Base-by-base conservation (phyloP, 176 grass and related monocot species). In the Tillandsia leiboldiana region DNA sequence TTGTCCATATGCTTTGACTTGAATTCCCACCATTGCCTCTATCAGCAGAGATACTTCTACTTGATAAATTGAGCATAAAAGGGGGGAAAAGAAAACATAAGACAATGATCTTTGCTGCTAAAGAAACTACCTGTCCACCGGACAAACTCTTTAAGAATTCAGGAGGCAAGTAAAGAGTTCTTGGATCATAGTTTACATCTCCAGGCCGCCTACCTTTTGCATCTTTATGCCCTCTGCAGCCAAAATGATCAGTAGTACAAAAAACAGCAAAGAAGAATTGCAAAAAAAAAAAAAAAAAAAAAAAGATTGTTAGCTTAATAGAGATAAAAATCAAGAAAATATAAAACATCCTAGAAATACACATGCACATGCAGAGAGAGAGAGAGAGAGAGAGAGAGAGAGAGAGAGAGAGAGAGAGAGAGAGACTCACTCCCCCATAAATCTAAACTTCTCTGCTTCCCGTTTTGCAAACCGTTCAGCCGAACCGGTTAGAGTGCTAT, bases 1-100 rank as follows among this genome's bases (percentile, higher is more conserved):
- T 92, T 97, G 81, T 97, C 93, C 93, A 97, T 92, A 79, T 97
- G 89, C 13, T 92, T 84, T 64, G 93, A 84, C 78, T 97, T 97
- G 62, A 92, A 97, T 70, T 97, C 89, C 93, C 93, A 97, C 93
- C 93, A 97, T 90, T 97, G 93, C 70, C 86, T 85, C 93, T 97
- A 61, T 85, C 83, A 51, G 78, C 11, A 50, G 81, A 77, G 81
- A 77, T 9, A 56, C 65, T 77, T 75, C 63, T 11, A 70, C 48
- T 79, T 77, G 83, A 79, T 15, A 10, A 22, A 56, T 65, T 17
- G 79, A 62, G 62, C 29, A 29, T 48, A 49, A 75, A 50, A 66
- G 49, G 14, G 2, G 33, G 63, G 42, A 14, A 4, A 26, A 2
- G 51, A 72, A 66, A 52, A 11, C 14, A 63, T 56, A 53, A 66